Evolutionary conservation across 306 rosid species (phyloP).

Genomic region (Trifolium pratense): DNA sequence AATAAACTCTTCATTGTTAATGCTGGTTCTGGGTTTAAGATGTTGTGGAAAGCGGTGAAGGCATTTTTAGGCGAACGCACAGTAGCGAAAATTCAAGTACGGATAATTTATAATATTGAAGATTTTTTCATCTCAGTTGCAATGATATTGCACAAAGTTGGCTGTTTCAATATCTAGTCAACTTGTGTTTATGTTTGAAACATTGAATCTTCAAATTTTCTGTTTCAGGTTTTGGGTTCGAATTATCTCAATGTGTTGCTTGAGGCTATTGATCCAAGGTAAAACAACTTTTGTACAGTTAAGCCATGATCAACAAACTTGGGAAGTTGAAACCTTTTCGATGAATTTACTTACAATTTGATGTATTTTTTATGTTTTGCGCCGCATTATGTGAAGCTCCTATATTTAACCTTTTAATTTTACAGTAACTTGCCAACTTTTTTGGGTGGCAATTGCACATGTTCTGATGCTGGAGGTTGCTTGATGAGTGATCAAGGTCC

Average conservation of each 20-base stretch:
- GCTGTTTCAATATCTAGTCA: not conserved
- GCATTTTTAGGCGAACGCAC: conserved; percentile 80
- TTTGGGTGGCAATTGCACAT: conserved; percentile 82
- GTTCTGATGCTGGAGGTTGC: conserved; percentile 85
- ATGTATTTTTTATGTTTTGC: conserved; percentile 5
- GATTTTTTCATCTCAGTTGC: conserved; percentile 17
- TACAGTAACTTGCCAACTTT: conserved; percentile 84
- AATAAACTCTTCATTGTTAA: conserved; percentile 74
- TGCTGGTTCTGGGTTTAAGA: conserved; percentile 85
- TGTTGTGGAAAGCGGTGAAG: conserved; percentile 83
- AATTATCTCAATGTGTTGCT: conserved; percentile 58
- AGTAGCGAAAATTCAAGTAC: conserved; percentile 73
- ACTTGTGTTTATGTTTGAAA: conserved; percentile 16
- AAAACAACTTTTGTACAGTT: conserved; percentile 16
- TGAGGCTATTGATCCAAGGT: conserved; percentile 72
- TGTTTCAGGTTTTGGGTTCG: conserved; percentile 76
- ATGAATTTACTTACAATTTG: conserved; percentile 9
- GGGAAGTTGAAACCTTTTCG: not conserved
- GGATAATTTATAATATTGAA: conserved; percentile 28
- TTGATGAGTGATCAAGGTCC: conserved; percentile 85
- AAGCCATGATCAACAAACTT: conserved; percentile 25
- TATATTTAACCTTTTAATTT: conserved; percentile 11
- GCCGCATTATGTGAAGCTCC: not conserved
- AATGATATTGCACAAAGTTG: conserved; percentile 8
- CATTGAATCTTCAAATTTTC: conserved; percentile 18